Evolutionary conservation across 768 basidiomycete species (phyloP).

Genomic region (Tubosaeta brunneosetosa): DNA sequence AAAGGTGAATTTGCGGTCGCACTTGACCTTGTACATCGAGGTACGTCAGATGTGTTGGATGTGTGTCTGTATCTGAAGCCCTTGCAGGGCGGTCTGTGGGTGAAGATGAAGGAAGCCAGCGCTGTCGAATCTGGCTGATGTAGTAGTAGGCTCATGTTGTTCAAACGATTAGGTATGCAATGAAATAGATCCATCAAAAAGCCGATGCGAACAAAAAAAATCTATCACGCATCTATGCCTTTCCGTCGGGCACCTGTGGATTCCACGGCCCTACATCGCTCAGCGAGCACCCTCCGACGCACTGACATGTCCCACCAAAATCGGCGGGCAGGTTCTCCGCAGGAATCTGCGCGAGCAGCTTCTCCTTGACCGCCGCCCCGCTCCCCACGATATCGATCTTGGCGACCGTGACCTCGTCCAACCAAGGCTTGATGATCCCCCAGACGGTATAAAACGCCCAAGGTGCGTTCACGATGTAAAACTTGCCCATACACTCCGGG

Average conservation of each 20-base stretch:
- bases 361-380: constrained; percentile 54
- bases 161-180: constrained; percentile 29
- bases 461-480: constrained; percentile 98
- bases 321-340: constrained; percentile 79
- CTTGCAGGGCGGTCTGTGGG: constrained; percentile 23
- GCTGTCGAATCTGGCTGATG: not conserved
- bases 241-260: constrained; percentile 18
- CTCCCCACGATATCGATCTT: constrained; percentile 91
- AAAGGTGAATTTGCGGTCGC: constrained; percentile 35
- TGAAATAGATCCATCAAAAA: constrained; percentile 21
- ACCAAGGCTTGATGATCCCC: constrained; percentile 85
- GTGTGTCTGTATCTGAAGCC: not conserved
- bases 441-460: constrained; percentile 90
- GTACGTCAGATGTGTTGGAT: constrained; percentile 23
- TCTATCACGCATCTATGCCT: constrained; percentile 14
- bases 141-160: constrained; percentile 4
- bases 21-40: constrained; percentile 41
- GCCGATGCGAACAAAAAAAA: not conserved
- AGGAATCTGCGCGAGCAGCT: constrained; percentile 77
- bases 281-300: constrained; percentile 76
- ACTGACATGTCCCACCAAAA: constrained; percentile 79
- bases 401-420: constrained; percentile 90
- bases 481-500: constrained; percentile 94
- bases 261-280: constrained; percentile 95
- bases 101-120: constrained; percentile 20